Conservation (phyloP, 495 filamentous ascomycete species). For the Neurospora sp. region DNA sequence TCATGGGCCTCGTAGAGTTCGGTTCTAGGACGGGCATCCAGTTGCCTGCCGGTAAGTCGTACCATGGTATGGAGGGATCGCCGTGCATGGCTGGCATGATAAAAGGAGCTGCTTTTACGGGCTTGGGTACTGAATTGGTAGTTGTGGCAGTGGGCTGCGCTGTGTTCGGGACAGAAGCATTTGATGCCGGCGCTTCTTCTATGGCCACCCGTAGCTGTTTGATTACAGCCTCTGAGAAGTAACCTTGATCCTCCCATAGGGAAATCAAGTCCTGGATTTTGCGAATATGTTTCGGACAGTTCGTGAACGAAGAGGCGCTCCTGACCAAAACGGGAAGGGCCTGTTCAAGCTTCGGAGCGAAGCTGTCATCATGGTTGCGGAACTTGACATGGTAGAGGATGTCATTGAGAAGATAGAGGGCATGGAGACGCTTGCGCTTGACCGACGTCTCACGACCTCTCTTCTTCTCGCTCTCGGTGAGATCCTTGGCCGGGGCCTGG, state of each 20-base stretch:
- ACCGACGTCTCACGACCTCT: slow-evolving; percentile 38
- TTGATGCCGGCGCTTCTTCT: slow-evolving; percentile 29
- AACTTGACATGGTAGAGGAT: slow-evolving; percentile 68
- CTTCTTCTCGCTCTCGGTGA: slow-evolving; percentile 10
- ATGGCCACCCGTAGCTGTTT: slow-evolving; percentile 50
- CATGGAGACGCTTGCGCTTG: slow-evolving; percentile 61
- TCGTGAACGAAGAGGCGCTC: slow-evolving; percentile 50
- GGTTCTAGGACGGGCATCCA: slow-evolving; percentile 69
- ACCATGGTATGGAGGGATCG: slow-evolving; percentile 63
- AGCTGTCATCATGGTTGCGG: slow-evolving; percentile 42
- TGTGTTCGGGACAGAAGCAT: not conserved
- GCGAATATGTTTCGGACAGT: slow-evolving; percentile 53
- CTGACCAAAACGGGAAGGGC: slow-evolving; percentile 51
- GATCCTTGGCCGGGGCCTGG: slow-evolving; percentile 14
- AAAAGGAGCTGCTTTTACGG: slow-evolving; percentile 49
- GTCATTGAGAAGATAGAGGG: slow-evolving; percentile 79
- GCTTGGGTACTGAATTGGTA: slow-evolving; percentile 10
- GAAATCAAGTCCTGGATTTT: slow-evolving; percentile 57
- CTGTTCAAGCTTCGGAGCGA: slow-evolving; percentile 52
- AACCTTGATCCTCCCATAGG: slow-evolving; percentile 62
- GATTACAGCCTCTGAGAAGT: slow-evolving; percentile 51
- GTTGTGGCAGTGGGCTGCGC: slow-evolving; percentile 1
- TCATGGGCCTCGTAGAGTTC: slow-evolving; percentile 63
- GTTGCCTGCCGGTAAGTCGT: slow-evolving; percentile 78
- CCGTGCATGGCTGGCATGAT: slow-evolving; percentile 70